Percentiles rank a stretch among this genome's conserved stretches.
Evolutionary conservation across 2,329 filamentous ascomycete genomes (phyloP).

Genomic region (Pseudogymnoascus sp.): DNA sequence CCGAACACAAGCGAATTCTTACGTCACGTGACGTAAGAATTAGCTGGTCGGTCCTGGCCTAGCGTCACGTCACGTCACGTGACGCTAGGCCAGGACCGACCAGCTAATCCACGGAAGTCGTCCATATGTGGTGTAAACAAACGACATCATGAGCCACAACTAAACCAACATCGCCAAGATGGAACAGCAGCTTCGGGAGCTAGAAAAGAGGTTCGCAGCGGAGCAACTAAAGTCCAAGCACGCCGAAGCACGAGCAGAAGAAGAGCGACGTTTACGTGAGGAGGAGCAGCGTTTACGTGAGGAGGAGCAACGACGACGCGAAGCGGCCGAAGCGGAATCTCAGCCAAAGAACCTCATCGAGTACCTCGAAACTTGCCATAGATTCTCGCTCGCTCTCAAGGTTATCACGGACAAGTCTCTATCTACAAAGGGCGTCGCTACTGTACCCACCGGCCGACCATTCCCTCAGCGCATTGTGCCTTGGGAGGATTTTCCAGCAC

Average conservation of each 20-base stretch:
- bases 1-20: too few species aligned
- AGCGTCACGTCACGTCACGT: too few species aligned
- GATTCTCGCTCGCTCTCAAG: conserved; percentile 25
- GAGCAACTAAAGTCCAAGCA: neutral
- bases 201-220: neutral
- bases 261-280: conserved; percentile 14
- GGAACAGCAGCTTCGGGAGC: neutral
- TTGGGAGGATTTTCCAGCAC: conserved; percentile 28
- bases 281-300: too few species aligned
- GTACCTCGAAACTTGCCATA: conserved; percentile 30
- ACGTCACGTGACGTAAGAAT: too few species aligned
- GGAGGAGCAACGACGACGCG: conserved; percentile 16
- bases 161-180: neutral
- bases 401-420: conserved; percentile 27
- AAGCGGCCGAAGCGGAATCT: neutral
- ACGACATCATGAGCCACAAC: neutral
- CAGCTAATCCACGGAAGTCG: neutral
- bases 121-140: neutral
- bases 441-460: conserved; percentile 27
- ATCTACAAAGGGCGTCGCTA: conserved; percentile 29
- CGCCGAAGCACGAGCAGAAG: conserved; percentile 27
- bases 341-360: neutral
- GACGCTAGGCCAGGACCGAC: too few species aligned
- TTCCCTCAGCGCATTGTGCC: conserved; percentile 31
- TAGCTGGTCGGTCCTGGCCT: too few species aligned